These are phyloP conservation scores for Boletus insuetus DNA, from an alignment of 768 basidiomycete species.

Conservation along the genomic window DNA sequence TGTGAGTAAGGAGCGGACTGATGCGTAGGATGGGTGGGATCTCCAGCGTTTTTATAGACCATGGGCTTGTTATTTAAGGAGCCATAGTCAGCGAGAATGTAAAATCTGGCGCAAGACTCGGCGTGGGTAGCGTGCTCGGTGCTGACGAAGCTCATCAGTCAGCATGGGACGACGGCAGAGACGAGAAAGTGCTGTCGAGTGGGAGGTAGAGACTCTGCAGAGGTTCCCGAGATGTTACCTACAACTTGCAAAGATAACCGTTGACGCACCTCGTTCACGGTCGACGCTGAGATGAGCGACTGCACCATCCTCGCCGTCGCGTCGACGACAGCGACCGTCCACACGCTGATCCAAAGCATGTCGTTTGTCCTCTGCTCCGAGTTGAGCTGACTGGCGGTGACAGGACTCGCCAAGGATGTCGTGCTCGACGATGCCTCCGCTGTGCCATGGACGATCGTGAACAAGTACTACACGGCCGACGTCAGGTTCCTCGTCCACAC, in stretches of 20 bases:
- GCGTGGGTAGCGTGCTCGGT: conserved; percentile 11
- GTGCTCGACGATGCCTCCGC: conserved; percentile 13
- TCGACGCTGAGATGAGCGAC: conserved; percentile 10
- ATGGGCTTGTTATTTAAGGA: too few species aligned
- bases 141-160: conserved; percentile 15
- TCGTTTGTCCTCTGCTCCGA: background rate
- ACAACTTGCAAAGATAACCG: background rate
- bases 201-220: too few species aligned
- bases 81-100: background rate
- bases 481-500: conserved; percentile 64
- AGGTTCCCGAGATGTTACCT: background rate
- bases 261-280: background rate
- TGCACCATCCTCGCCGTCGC: conserved; percentile 30
- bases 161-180: background rate
- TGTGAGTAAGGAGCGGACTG: background rate
- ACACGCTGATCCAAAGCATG: conserved; percentile 27
- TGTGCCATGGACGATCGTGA: conserved; percentile 73
- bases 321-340: conserved; percentile 15
- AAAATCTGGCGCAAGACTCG: background rate
- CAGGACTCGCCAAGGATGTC: conserved; percentile 23
- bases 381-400: conserved; percentile 16
- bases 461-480: conserved; percentile 79
- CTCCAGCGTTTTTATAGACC: conserved; percentile 9
- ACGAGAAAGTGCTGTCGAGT: too few species aligned
- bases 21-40: background rate